Evolutionary conservation across 345 rosid species (phyloP).

Genomic region (Salix caprea): DNA sequence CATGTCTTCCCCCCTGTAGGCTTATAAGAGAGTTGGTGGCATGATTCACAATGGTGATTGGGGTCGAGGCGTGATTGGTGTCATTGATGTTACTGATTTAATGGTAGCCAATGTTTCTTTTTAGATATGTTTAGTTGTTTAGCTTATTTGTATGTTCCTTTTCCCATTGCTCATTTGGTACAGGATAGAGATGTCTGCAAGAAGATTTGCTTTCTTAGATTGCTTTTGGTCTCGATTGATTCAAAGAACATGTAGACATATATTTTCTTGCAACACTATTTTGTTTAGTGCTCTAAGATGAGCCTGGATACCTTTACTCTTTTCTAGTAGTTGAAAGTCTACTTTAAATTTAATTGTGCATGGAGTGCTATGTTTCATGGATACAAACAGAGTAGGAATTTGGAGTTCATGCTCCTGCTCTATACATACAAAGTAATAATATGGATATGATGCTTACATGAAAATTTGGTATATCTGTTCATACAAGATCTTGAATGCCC

Average conservation of each 20-base stretch:
- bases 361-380: not conserved
- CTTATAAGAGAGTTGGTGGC: constrained; percentile 39
- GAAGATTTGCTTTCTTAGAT: not conserved
- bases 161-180: not conserved
- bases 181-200: not conserved
- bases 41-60: constrained; percentile 35
- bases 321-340: no score
- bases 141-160: not conserved
- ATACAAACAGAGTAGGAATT: not conserved
- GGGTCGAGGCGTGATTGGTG: constrained; percentile 36
- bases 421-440: no score
- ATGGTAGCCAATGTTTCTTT: constrained; percentile 22
- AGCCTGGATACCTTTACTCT: no score
- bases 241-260: not conserved
- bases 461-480: no score
- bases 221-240: not conserved
- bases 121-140: not conserved
- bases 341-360: no score
- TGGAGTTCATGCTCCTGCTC: not conserved
- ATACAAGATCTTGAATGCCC: no score
- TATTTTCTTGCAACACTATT: not conserved
- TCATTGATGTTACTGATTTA: constrained; percentile 33
- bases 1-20: constrained; percentile 11
- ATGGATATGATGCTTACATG: no score
- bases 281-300: no score